phyloP scores from a whole-genome alignment of 306 rosid species.

The Trifolium fragiferum region DNA sequence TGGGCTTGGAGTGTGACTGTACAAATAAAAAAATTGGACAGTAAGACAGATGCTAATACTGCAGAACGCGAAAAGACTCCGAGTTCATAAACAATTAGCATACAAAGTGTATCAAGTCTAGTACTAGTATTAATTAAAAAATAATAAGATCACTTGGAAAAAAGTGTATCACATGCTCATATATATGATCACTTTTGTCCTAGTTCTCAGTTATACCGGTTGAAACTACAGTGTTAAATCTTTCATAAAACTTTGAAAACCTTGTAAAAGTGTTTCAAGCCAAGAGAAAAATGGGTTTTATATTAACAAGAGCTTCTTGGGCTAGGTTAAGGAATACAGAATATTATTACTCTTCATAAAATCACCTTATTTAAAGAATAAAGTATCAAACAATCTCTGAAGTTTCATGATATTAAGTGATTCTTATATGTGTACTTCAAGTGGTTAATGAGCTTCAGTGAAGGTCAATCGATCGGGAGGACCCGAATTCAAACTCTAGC shows the following conservation, averaged over 20 bases:
- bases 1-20: constrained; percentile 97
- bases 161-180: neutral
- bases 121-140: neutral
- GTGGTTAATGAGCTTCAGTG: neutral
- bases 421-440: neutral
- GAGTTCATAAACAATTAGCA: constrained; percentile 24
- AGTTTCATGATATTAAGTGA: neutral
- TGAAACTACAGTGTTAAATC: neutral
- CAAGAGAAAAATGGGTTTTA: neutral
- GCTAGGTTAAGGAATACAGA: constrained; percentile 5
- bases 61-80: neutral
- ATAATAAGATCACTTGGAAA: constrained; percentile 26
- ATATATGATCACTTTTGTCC: constrained; percentile 17
- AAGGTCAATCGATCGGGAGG: neutral
- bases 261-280: neutral
- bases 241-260: neutral
- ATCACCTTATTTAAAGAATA: constrained; percentile 5
- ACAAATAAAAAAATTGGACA: constrained; percentile 45
- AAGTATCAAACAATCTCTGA: neutral
- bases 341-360: neutral
- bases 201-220: neutral
- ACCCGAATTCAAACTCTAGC: neutral
- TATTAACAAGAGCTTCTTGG: neutral
- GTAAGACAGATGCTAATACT: constrained; percentile 38
- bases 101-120: constrained; percentile 32